Base-by-base conservation (phyloP, 495 filamentous ascomycete species). In the Achaetomiella virescens region DNA sequence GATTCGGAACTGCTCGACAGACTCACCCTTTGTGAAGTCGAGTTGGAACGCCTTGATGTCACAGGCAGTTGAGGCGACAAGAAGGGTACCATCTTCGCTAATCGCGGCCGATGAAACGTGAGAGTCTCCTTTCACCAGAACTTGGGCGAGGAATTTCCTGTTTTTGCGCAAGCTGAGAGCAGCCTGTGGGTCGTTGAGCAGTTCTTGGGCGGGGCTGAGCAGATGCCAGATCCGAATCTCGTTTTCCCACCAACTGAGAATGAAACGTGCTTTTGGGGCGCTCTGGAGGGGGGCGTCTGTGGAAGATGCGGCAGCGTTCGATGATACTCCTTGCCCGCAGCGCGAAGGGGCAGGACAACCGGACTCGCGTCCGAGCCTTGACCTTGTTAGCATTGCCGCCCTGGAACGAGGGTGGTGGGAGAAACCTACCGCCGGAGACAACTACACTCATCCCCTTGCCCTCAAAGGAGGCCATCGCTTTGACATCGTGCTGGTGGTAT, bases 171-270 rank as follows among this genome's bases (percentile, higher is more conserved):
- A 51, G 40, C 66, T 64, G 15, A 65, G 58, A 9, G 72, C 68
- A 17, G 61, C 62, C 9, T 72, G 67, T 3, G 69, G 61, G 47
- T 53, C 63, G 15, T 69, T 75, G 59, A 79, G 70, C 27, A 79
- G 67, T 37, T 77, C 70, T 14, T 72, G 68, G 46, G 78, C 68
- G 43, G 78, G 68, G 66, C 70, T 67, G 66, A 43, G 75, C 14
- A 91, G 64, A 41, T 82, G 81, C 91, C 91, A 99, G 56, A 99
- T 82, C 55, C 83, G 83, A 22, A 97, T 73, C 62, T 96, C 88
- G 58, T 85, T 79, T 50, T 92, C 88, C 93, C 93, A 99, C 86
- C 90, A 97, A 63, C 88, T 90, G 72, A 92, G 81, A 11, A 98
- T 72, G 17, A 95, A 68, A 35, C 92, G 79, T 29, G 80, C 80